A percentile compares a stretch with the other conserved stretches of the same genome.
These are phyloP conservation scores for Ophiostoma australiae DNA, from an alignment of 2,329 filamentous ascomycete species.

Conservation along the genomic window DNA sequence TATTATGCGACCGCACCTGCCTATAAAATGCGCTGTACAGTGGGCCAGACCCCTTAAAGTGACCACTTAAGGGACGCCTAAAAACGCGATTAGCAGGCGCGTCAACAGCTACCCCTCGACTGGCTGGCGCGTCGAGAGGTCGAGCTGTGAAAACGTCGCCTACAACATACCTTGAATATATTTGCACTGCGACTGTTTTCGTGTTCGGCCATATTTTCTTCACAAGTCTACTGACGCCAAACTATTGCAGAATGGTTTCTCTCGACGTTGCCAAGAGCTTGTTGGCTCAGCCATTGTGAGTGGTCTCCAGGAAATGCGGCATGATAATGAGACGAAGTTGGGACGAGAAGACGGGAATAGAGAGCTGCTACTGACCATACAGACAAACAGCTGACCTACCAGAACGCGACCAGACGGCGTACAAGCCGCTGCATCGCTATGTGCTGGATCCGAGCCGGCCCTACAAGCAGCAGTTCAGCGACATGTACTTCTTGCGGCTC, in stretches of 20 bases:
- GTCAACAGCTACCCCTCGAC: constrained; percentile 9
- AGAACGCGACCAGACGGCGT: constrained; percentile 51
- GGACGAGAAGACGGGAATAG: not conserved
- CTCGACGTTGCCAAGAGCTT: constrained; percentile 43
- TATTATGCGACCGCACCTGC: not conserved
- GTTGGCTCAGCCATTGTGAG: constrained; percentile 49
- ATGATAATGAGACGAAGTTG: not conserved
- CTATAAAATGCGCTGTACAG: not conserved
- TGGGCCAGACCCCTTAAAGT: constrained; percentile 14
- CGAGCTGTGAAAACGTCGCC: not conserved
- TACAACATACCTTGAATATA: too few relatives aligned
- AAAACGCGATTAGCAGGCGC: constrained; percentile 16
- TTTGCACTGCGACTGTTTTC: not conserved
- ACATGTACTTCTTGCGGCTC: constrained; percentile 94
- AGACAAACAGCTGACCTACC: constrained; percentile 39
- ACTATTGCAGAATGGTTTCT: constrained; percentile 37
- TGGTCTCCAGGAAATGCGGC: constrained; percentile 5
- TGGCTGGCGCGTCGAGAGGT: not conserved
- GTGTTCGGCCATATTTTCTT: not conserved
- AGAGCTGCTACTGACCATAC: constrained; percentile 20
- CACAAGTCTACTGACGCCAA: not conserved
- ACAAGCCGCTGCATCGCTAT: constrained; percentile 73
- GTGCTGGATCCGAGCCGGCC: constrained; percentile 64
- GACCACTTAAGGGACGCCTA: constrained; percentile 11
- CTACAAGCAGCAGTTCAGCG: constrained; percentile 92